Base-by-base conservation (phyloP, 1,139 yeast genomes). In the Suhomyces anneliseae region DNA sequence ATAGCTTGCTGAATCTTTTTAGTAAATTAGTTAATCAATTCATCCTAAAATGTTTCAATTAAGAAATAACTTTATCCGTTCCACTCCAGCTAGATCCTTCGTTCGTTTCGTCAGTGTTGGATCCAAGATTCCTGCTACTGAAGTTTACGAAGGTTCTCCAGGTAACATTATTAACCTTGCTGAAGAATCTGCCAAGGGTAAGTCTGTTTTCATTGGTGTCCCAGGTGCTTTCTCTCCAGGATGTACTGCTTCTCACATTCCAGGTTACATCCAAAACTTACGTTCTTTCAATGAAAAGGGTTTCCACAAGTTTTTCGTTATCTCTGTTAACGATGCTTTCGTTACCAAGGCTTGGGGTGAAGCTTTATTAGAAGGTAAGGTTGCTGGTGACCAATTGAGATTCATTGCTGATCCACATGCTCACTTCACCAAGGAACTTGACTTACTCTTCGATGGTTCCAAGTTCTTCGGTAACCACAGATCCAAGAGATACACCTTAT, bases 221-320 rank as follows among this genome's bases (percentile, higher is more conserved):
- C 97, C 97, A 39, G 97, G 96, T 19, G 96, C 97, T 0, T 90
- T 85, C 62, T 85, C 95, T 3, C 92, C 95, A 39, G 95, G 90
- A 1, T 90, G 97, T 66, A 77, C 92, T 32, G 81, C 85, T 19
- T 67, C 79, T 32, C 96, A 88, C 61, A 79, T 90, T 43, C 97
- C 97, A 6, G 95, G 93, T 6, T 90, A 81, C 66, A 64, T 88
- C 58, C 70, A 72, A 50, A 64, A 75, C 44, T 64, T 77, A 46
- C 63, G 72, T 9, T 72, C 76, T 27, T 82, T 90, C 62, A 72
- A 78, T 51, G 74, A 73, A 36, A 85, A 87, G 69, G 96, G 96
- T 8, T 74, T 81, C 66, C 69, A 75, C 38, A 62, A 69, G 44
- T 67, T 90, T 47, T 82, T 74, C 57, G 81, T 90, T 40, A 81